phyloP scores from a whole-genome alignment of 179 eudicot species.

The Actinidia polygama region DNA sequence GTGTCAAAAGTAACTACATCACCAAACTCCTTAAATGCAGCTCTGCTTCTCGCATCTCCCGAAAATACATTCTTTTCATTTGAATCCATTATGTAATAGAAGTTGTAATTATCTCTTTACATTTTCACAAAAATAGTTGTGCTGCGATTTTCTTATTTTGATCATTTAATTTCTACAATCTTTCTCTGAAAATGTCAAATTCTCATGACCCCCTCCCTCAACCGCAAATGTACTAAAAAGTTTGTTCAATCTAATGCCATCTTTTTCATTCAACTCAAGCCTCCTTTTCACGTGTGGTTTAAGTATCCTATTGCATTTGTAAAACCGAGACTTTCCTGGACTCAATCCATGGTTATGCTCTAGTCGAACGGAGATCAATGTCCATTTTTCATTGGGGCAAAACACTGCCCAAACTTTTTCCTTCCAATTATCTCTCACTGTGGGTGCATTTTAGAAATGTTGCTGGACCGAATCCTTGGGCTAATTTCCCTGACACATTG shows the following conservation, averaged over 20 bases:
- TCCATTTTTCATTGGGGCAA: not conserved
- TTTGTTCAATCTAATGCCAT: no score
- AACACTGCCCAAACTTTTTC: not conserved
- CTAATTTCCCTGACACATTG: no score
- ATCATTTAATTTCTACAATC: not conserved
- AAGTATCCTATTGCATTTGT: not conserved
- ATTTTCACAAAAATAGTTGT: no score
- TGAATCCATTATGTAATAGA: no score
- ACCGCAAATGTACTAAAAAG: not conserved
- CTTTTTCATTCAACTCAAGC: not conserved
- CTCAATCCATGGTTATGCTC: constrained; percentile 2
- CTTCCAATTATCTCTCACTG: not conserved
- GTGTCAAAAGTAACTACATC: no score
- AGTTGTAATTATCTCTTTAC: no score
- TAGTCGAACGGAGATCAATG: not conserved
- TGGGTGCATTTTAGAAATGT: not conserved
- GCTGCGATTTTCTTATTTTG: no score
- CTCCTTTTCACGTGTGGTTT: not conserved
- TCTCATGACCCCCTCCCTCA: not conserved
- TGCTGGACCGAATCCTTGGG: not conserved
- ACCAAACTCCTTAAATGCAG: no score
- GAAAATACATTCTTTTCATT: no score
- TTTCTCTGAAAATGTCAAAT: not conserved
- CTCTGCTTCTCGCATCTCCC: no score
- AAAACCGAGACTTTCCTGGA: not conserved